These are phyloP conservation scores for Paramyrothecium roridum DNA, from an alignment of 2,329 filamentous ascomycete genomes.

Conservation along the genomic window DNA sequence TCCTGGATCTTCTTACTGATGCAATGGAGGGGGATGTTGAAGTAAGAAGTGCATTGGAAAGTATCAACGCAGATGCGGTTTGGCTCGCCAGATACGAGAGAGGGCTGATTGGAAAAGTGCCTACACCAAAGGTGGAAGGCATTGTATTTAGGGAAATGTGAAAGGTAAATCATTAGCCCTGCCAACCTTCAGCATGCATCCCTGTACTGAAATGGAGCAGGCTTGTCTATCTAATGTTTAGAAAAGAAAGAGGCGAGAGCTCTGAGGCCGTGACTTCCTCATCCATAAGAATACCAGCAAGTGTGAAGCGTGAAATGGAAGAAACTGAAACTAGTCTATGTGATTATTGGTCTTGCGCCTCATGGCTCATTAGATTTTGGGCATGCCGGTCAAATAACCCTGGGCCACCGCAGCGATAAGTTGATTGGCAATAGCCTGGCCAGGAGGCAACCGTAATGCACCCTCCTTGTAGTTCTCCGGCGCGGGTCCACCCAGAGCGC, in stretches of 20 bases:
- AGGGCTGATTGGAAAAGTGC: slow-evolving; percentile 32
- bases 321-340: not conserved
- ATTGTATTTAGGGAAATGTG: slow-evolving; percentile 32
- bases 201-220: too few species aligned
- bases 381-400: slow-evolving; percentile 60
- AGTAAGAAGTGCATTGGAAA: slow-evolving; percentile 57
- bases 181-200: too few species aligned
- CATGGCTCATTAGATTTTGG: slow-evolving; percentile 44
- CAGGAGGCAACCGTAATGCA: slow-evolving; percentile 73
- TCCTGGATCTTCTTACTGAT: slow-evolving; percentile 59
- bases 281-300: not conserved
- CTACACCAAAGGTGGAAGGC: slow-evolving; percentile 40
- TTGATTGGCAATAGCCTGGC: slow-evolving; percentile 89
- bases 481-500: slow-evolving; percentile 62
- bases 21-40: slow-evolving; percentile 40
- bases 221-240: not conserved
- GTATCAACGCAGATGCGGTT: slow-evolving; percentile 69
- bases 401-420: slow-evolving; percentile 76
- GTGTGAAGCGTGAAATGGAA: not conserved
- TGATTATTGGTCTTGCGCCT: not conserved
- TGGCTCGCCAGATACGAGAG: slow-evolving; percentile 62
- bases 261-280: not conserved
- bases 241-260: too few species aligned
- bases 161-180: not conserved
- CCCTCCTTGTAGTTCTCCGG: slow-evolving; percentile 72